Conservation (phyloP, 192 early-diverging fungal genomes). For the Backusella australiensis region DNA sequence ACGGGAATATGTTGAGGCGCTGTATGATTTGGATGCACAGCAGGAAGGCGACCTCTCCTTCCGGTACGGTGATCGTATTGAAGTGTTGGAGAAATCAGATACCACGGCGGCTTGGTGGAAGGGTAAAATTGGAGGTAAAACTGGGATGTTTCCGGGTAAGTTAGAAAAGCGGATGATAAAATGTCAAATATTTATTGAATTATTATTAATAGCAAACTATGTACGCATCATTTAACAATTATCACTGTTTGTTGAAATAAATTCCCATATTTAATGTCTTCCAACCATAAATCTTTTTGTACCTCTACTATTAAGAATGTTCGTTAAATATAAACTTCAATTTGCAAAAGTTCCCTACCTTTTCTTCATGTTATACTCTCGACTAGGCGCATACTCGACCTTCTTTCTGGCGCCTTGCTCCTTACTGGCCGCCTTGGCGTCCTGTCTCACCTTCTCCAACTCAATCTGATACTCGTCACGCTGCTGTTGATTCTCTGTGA, state of each 20-base stretch:
- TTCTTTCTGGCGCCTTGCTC: neutral
- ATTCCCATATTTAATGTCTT: neutral
- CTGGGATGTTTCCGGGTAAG: constrained; percentile 67
- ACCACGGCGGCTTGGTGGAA: constrained; percentile 37
- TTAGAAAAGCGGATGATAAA: neutral
- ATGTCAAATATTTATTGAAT: neutral
- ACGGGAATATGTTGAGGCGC: constrained; percentile 16
- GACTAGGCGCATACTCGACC: neutral
- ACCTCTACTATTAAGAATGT: constrained; percentile 14
- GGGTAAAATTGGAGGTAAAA: constrained; percentile 22
- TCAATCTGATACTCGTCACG: neutral
- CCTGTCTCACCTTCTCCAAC: neutral
- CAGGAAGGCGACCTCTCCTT: constrained; percentile 32
- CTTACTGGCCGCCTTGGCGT: neutral
- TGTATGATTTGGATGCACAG: constrained; percentile 39
- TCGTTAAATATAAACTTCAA: neutral
- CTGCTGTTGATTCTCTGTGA: neutral
- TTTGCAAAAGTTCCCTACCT: neutral
- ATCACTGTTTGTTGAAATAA: neutral
- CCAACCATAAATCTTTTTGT: constrained; percentile 22
- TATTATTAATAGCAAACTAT: neutral
- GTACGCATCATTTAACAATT: neutral
- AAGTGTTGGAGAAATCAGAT: constrained; percentile 30
- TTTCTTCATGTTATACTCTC: neutral
- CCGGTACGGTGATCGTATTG: constrained; percentile 31